Percentiles rank a stretch among this genome's conserved stretches.
Evolutionary conservation across 352 stramenopile species (phyloP).

Genomic region (Phytophthora rubi): DNA sequence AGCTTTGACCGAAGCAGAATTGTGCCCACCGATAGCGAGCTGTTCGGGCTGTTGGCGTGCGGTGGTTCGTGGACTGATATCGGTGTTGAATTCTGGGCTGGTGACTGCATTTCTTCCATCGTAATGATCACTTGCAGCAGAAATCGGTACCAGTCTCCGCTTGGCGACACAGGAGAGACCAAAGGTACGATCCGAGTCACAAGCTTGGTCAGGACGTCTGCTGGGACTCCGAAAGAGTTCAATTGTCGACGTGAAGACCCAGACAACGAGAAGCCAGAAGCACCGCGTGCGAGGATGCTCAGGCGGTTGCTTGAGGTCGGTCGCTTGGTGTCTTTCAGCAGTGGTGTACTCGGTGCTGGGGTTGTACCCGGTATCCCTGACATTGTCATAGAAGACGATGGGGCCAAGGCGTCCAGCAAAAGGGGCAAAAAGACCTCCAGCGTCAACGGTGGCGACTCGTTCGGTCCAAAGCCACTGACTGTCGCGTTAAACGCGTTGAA

Average conservation of each 20-base stretch:
- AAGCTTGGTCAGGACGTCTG: conserved; percentile 21
- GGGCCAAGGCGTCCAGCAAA: conserved; percentile 22
- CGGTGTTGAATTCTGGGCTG: neutral
- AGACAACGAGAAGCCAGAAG: conserved; percentile 6
- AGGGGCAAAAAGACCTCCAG: conserved; percentile 46
- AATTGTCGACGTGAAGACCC: conserved; percentile 14
- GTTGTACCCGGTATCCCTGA: neutral
- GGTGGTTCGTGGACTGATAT: neutral
- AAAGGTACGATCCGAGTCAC: conserved; percentile 29
- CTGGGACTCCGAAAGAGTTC: conserved; percentile 4
- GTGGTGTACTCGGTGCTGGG: neutral
- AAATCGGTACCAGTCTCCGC: conserved; percentile 39
- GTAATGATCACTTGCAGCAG: conserved; percentile 25
- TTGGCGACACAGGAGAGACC: conserved; percentile 11
- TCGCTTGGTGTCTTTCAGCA: conserved; percentile 13
- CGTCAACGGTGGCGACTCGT: conserved; percentile 28
- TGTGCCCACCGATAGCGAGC: conserved; percentile 14
- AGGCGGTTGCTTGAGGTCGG: conserved; percentile 14
- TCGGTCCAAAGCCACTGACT: neutral
- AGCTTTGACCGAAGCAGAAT: conserved; percentile 37
- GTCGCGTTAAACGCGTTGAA: conserved; percentile 53
- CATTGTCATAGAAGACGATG: neutral
- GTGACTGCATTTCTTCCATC: conserved; percentile 19
- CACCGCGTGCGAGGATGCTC: conserved; percentile 7
- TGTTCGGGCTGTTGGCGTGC: neutral